Base-by-base conservation (phyloP, 2,329 filamentous ascomycete species). In the Epichloe sp. region DNA sequence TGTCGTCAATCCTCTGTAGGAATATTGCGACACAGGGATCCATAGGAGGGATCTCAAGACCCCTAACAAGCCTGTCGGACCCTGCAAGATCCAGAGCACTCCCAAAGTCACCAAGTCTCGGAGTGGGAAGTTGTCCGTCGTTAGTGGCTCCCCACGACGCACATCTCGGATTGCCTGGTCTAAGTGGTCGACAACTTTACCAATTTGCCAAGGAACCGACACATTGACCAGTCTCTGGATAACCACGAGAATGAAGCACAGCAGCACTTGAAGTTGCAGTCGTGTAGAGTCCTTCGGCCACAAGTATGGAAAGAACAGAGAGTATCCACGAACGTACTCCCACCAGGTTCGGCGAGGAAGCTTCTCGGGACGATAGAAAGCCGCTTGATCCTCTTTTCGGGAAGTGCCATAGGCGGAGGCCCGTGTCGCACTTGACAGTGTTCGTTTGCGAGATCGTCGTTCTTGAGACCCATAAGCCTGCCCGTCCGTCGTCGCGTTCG, bases 21-120 rank as follows among this genome's bases (percentile, higher is more conserved):
- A 95, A 66, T 97, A 95, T 66, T 98, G 93, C 37, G 90, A 88
- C 52, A 98, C 89, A 0, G 93, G 91, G 48, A 98, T 93, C 93
- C 93, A 98, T 36, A 98, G 74, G 37, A 88, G 81, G 21, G 88
- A 85, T 56, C 93, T 80, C 36, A 86, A 61, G 2, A 88, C 91
- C 7, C 89, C 89, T 36, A 98, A 77, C 45, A 97, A 72, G 19
- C 93, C 93, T 53, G 91, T 93, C 49, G 81, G 84, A 2, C 93
- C 93, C 67, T 97, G 93, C 15, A 97, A 76, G 54, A 95, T 85
- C 66, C 94, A 88, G 10, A 95, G 68, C 50, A 78, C 76, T 47
- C 95, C 66, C 37, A 72, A 60, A 19, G 69, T 53, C 5, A 63
- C 23, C 26, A 70, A 64, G 42, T 69, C 63, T 26, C 54, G 56